Evolutionary conservation across 345 rosid species (phyloP), one percentile per base, ranked within the genome.

Genomic region (Heritiera fomes): DNA sequence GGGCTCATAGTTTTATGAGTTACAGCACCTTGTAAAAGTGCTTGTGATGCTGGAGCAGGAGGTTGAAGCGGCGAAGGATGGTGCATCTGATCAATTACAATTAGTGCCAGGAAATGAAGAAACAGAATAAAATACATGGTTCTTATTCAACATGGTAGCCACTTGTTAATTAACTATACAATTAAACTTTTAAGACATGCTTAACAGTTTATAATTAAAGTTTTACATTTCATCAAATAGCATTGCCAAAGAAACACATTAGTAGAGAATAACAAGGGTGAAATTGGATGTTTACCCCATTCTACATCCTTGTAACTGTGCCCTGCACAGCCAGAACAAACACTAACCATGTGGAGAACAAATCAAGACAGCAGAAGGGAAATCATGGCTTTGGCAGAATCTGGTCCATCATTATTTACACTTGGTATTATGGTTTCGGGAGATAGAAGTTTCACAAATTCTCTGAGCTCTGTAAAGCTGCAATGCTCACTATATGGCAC

Each of bases 401-500:
- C 98, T 13, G 89, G 89, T 59, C 98, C 96, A 17, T 89, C 91
- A 4, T 92, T 93, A 75, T 91, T 95, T 61, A 95, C 99, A 75
- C 97, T 89, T 28, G 98, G 99, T 79, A 92, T 88, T 73, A 95
- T 89, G 56, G 76, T 89, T 80, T 88, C 87, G 8, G 97, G 97
- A 56, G 94, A 90, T 45, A 89, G 76, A 65, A 88, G 80, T 86
- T 91, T 82, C 82, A 93, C 97, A 84, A 93, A 95, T 79, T 94
- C 98, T 81, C 60, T 87, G 14, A 95, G 90, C 80, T 95, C 98
- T 4, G 91, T 79, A 79, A 91, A 95, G 88, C 98, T 92, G 84
- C 92, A 79, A 82, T 95, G 99, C 87, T 95, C 99, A 52, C 98
- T 92, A 47, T 93, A 95, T 45, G 99, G 99, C 72, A 95, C 99